Base-by-base conservation (phyloP, 768 basidiomycete genomes). In the Pleurotus citrinopileatus region DNA sequence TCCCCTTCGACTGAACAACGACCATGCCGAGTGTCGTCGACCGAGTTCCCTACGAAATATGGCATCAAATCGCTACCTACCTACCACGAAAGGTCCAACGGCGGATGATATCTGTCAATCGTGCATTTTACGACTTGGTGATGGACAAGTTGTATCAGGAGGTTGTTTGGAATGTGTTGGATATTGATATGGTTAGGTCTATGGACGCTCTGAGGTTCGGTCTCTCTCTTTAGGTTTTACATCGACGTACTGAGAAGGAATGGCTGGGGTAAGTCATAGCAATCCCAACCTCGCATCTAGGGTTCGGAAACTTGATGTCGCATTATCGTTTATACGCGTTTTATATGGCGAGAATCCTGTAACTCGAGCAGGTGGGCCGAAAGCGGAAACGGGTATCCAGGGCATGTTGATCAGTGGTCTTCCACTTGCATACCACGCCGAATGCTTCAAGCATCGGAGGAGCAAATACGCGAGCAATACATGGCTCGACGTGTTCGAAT, bases 21-120 rank as follows among this genome's bases (percentile, higher is more conserved):
- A 25, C n/a, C 32, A 51, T 51, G 48, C 29, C 17, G 13, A 23
- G 34, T n/a, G 10, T 17, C 10, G 22, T 37, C 7, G 34, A 51
- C 34, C 29, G n/a, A 3, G 20, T 51, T 3, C 48, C 48, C 4
- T 37, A 34, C 9, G 48, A 51, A 51, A 23, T 51, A 51, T 51
- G 48, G 48, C 29, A 51, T 15, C 48, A 51, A 13, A 51, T 51
- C 15, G 28, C 48, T 13, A 17, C 8, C 3, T 38, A 51, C n/a
- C 20, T 51, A 9, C n/a, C 29, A 10, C 15, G 23, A 17, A 36
- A 34, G 15, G 28, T 32, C 12, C 8, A 36, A 3, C 34, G 20
- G 9, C 48, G 48, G 22, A 36, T 51, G 15, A 51, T 51, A 10
- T 23, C 48, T 2, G 48, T 37, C 2, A 34, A 51, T 36, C 48